These are phyloP conservation scores for Suillus sp. DNA, from an alignment of 768 basidiomycete species.

Conservation along the genomic window DNA sequence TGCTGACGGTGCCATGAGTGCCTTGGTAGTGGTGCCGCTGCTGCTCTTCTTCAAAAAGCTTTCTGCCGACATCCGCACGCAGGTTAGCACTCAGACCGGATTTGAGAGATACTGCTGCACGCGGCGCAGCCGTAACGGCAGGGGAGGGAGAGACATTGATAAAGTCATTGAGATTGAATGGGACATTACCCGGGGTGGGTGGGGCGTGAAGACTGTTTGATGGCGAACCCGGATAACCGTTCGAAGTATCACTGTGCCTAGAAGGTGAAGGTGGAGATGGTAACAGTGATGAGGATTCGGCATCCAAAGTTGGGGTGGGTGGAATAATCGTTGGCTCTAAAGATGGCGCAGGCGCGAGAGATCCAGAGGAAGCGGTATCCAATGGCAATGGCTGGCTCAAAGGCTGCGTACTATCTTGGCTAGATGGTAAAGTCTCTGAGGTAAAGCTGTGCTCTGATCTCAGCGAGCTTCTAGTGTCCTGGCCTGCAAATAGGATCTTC, in stretches of 20 bases:
- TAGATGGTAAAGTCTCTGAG: constrained; percentile 28
- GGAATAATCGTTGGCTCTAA: constrained; percentile 37
- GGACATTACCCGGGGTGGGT: constrained; percentile 38
- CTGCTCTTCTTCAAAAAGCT: constrained; percentile 73
- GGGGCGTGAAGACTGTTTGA: constrained; percentile 29
- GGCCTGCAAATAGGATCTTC: constrained; percentile 65
- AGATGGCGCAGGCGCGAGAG: constrained; percentile 29
- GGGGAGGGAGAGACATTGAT: constrained; percentile 75
- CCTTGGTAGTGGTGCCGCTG: constrained; percentile 40
- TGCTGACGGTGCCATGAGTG: constrained; percentile 13
- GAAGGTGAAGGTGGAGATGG: constrained; percentile 29
- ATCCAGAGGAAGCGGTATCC: constrained; percentile 21
- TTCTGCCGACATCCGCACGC: constrained; percentile 64
- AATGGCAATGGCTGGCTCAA: constrained; percentile 20
- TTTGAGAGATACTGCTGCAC: constrained; percentile 33
- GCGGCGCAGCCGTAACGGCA: constrained; percentile 37
- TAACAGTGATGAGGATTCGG: constrained; percentile 28
- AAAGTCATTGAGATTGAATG: constrained; percentile 71
- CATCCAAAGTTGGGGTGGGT: constrained; percentile 33
- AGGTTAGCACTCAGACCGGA: constrained; percentile 50
- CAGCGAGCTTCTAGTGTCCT: constrained; percentile 28
- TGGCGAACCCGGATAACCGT: constrained; percentile 9
- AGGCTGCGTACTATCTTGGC: constrained; percentile 26
- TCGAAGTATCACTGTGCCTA: constrained; percentile 20
- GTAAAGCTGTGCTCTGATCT: constrained; percentile 32